Percentiles rank a stretch among this genome's conserved stretches.
These are phyloP conservation scores for Sugiyamaella lignohabitans DNA, from an alignment of 805 yeast species.

Conservation along the genomic window DNA sequence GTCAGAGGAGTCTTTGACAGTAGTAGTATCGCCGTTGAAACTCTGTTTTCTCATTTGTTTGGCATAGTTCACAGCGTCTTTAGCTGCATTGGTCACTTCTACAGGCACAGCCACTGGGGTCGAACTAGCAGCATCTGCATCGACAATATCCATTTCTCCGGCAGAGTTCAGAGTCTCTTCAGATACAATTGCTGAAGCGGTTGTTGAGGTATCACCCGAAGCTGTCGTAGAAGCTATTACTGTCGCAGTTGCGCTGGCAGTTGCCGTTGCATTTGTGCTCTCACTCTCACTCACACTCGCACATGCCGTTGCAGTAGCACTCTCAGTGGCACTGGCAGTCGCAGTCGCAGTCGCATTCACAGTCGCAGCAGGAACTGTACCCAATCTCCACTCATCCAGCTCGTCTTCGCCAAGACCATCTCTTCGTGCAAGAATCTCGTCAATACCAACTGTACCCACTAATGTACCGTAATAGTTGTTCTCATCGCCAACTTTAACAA, in stretches of 20 bases:
- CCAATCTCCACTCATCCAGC: background rate
- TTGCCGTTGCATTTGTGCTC: no score
- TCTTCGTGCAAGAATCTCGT: conserved; percentile 19
- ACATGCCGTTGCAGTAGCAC: background rate
- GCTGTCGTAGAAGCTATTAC: no score
- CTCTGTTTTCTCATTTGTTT: no score
- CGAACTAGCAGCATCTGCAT: background rate
- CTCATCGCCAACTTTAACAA: conserved; percentile 25
- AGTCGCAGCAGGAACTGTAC: background rate
- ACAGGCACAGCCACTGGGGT: background rate
- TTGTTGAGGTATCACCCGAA: no score
- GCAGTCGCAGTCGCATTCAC: background rate
- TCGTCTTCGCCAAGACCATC: background rate
- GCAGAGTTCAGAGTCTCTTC: no score
- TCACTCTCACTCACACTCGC: background rate
- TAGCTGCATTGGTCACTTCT: background rate
- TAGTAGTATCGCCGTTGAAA: no score
- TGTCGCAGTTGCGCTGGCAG: no score
- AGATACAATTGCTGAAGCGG: no score
- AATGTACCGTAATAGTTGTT: conserved; percentile 18
- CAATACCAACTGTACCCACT: conserved; percentile 23
- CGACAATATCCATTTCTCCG: conserved; percentile 1
- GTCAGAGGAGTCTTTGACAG: background rate
- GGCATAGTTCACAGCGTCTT: no score
- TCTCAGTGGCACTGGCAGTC: background rate